These are phyloP conservation scores for Cardamine chenopodiifolia DNA, from an alignment of 345 rosid genomes.

Conservation along the genomic window DNA sequence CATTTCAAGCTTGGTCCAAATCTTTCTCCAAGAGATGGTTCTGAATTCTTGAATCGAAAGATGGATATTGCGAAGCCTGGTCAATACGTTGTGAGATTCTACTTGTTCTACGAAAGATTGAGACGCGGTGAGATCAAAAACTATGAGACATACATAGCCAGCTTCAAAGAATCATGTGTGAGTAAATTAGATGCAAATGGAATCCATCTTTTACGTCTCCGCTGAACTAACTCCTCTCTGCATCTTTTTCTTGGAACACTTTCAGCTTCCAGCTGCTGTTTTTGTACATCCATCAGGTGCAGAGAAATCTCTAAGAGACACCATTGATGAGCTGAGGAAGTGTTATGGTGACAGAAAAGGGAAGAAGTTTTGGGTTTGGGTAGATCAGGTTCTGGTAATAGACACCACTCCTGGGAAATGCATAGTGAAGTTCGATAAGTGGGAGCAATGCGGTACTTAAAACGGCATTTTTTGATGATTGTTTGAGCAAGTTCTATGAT, in stretches of 20 bases:
- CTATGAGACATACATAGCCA: slow-evolving; percentile 59
- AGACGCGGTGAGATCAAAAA: slow-evolving; percentile 87
- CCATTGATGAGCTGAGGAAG: slow-evolving; percentile 53
- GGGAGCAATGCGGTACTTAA: slow-evolving; percentile 71
- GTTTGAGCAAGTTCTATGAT: background rate
- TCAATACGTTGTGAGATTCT: slow-evolving; percentile 63
- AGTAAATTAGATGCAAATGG: slow-evolving; percentile 34
- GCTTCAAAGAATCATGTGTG: slow-evolving; percentile 70
- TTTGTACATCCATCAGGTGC: slow-evolving; percentile 73
- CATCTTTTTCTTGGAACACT: slow-evolving; percentile 10
- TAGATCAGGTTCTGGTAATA: slow-evolving; percentile 63
- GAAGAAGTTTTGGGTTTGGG: slow-evolving; percentile 75
- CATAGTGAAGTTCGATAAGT: slow-evolving; percentile 70
- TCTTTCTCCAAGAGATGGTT: slow-evolving; percentile 74
- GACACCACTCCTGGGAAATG: slow-evolving; percentile 58
- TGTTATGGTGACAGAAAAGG: slow-evolving; percentile 70
- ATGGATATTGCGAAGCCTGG: slow-evolving; percentile 45
- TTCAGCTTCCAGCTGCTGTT: slow-evolving; percentile 60
- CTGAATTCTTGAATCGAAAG: slow-evolving; percentile 44
- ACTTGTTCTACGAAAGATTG: slow-evolving; percentile 80
- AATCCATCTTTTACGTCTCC: background rate
- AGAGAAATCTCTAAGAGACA: slow-evolving; percentile 58
- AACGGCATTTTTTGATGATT: background rate
- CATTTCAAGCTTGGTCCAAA: slow-evolving; percentile 84
- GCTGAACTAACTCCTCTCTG: slow-evolving; percentile 5